phyloP scores from a whole-genome alignment of 306 rosid species.

The Prinsepia uniflora region DNA sequence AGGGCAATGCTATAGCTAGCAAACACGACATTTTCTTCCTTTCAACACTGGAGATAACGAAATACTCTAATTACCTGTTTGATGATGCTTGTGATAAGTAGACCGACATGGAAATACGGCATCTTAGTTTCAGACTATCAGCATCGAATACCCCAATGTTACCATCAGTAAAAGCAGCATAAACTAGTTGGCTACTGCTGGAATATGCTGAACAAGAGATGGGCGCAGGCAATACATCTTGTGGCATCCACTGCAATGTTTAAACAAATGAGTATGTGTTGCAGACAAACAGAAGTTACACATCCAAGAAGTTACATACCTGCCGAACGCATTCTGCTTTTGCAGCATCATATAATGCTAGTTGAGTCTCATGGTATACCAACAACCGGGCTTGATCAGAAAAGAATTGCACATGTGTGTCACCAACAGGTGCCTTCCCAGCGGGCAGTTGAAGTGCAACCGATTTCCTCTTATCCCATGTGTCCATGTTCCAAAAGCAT shows the following conservation, averaged over 20 bases:
- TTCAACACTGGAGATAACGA: neutral
- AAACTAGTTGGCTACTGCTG: slow-evolving; percentile 53
- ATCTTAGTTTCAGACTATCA: slow-evolving; percentile 60
- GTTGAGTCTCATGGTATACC: slow-evolving; percentile 51
- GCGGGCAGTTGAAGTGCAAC: slow-evolving; percentile 40
- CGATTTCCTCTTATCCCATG: slow-evolving; percentile 53
- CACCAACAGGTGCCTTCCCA: slow-evolving; percentile 57
- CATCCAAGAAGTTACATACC: slow-evolving; percentile 30
- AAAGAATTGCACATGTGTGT: slow-evolving; percentile 60
- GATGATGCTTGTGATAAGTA: slow-evolving; percentile 47
- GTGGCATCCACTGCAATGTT: slow-evolving; percentile 63
- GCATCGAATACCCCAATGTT: slow-evolving; percentile 68
- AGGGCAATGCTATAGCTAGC: neutral
- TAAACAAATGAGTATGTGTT: slow-evolving; percentile 4
- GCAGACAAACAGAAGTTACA: slow-evolving; percentile 9
- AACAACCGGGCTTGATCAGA: slow-evolving; percentile 47
- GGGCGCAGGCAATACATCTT: slow-evolving; percentile 51
- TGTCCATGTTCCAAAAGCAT: slow-evolving; percentile 46
- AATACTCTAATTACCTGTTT: slow-evolving; percentile 10
- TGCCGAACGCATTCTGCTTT: slow-evolving; percentile 46
- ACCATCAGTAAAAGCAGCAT: slow-evolving; percentile 52
- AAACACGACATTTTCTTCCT: neutral
- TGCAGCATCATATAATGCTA: slow-evolving; percentile 57
- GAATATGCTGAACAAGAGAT: slow-evolving; percentile 59
- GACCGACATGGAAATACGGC: slow-evolving; percentile 54